Conservation (phyloP, 2,329 filamentous ascomycete species). For the Claviceps sp. region DNA sequence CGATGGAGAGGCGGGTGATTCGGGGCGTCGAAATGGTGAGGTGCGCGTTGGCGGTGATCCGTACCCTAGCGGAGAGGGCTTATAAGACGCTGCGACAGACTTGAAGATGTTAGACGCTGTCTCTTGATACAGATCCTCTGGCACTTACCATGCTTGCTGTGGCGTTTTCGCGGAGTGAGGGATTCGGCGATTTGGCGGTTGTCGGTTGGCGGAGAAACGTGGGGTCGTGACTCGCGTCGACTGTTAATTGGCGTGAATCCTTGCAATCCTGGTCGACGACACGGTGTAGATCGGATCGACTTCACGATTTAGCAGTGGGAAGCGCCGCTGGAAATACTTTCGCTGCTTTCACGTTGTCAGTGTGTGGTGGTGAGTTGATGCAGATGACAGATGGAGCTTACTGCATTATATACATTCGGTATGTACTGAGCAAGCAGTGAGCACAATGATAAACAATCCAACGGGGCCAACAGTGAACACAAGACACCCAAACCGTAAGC, state of each 20-base stretch:
- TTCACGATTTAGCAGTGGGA: not conserved
- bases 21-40: slow-evolving; percentile 50
- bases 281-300: not conserved
- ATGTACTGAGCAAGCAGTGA: not conserved
- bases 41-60: slow-evolving; percentile 47
- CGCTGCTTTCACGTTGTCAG: not conserved
- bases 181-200: not conserved
- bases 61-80: slow-evolving; percentile 59
- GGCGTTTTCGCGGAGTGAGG: not conserved
- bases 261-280: not conserved
- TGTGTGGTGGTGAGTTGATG: not conserved
- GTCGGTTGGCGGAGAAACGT: slow-evolving; percentile 13
- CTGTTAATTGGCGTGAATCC: not conserved
- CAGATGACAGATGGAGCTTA: not conserved
- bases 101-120: slow-evolving; percentile 20
- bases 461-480: slow-evolving; percentile 11
- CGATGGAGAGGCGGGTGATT: slow-evolving; percentile 52
- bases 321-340: not conserved
- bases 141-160: slow-evolving; percentile 18
- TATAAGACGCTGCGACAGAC: slow-evolving; percentile 47
- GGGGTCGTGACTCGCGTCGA: slow-evolving; percentile 1
- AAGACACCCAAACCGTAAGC: slow-evolving; percentile 8
- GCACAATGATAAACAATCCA: slow-evolving; percentile 15
- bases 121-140: slow-evolving; percentile 7
- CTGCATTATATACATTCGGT: not conserved